A percentile compares a stretch with the other conserved stretches of the same genome.
These are phyloP conservation scores for Apiotrichum mycotoxinovorans DNA, from an alignment of 1,284 basidiomycete genomes.

Conservation along the genomic window DNA sequence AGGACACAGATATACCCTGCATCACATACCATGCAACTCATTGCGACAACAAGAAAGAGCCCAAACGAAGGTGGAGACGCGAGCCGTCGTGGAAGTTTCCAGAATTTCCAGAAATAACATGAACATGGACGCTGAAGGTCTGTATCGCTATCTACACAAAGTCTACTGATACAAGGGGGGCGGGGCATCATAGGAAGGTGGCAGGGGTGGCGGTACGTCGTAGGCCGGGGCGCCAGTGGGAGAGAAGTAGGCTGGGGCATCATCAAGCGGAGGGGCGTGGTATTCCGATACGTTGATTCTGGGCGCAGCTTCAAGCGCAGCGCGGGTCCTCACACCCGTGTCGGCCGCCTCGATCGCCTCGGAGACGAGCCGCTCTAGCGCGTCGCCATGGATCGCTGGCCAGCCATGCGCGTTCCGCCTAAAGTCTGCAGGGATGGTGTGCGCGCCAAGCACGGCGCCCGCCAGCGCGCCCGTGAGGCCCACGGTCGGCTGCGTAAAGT, in stretches of 20 bases:
- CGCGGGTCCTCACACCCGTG: background rate
- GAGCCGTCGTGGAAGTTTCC: no score
- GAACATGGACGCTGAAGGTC: no score
- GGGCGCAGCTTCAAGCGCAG: background rate
- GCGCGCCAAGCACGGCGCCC: background rate
- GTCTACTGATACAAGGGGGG: background rate
- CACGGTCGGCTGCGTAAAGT: background rate
- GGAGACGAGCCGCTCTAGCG: background rate
- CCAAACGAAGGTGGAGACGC: no score
- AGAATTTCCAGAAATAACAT: no score
- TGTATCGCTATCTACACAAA: background rate
- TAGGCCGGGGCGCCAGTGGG: background rate
- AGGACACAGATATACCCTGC: conserved; percentile 10
- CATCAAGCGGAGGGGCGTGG: background rate
- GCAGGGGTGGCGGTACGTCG: background rate
- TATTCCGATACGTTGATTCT: background rate
- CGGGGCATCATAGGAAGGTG: background rate
- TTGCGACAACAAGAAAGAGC: background rate
- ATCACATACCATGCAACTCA: conserved; percentile 9
- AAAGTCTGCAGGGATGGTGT: background rate
- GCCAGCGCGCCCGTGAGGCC: background rate
- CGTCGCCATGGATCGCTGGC: background rate
- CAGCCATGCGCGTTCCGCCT: background rate
- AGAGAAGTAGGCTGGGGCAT: background rate
- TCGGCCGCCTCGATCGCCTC: background rate